A percentile compares a stretch with the other conserved stretches of the same genome.
These are phyloP conservation scores for Trichosporon asahii DNA, from an alignment of 1,284 basidiomycete species.

Conservation along the genomic window DNA sequence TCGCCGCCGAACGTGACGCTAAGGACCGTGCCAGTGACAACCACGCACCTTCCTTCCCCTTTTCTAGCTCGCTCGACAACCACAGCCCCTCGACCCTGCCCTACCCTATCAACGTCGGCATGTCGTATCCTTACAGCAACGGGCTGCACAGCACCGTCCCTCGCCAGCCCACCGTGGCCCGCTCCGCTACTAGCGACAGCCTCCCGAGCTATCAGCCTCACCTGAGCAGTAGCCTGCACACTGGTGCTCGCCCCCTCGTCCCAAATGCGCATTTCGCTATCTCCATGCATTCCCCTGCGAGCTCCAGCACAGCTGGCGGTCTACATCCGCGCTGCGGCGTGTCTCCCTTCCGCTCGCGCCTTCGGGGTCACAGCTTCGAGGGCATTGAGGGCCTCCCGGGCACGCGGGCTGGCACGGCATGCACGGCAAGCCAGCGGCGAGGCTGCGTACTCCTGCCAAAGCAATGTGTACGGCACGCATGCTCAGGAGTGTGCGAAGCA, in stretches of 20 bases:
- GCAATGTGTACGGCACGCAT: neutral
- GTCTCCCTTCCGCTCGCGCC: neutral
- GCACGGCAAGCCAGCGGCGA: too few species aligned
- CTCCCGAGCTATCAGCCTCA: slow-evolving; percentile 37
- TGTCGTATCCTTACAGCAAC: slow-evolving; percentile 15
- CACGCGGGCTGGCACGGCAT: neutral
- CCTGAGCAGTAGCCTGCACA: slow-evolving; percentile 25
- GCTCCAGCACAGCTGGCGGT: neutral
- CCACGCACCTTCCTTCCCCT: slow-evolving; percentile 1
- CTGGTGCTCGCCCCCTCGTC: slow-evolving; percentile 38
- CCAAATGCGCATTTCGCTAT: slow-evolving; percentile 5
- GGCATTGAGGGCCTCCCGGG: too few species aligned
- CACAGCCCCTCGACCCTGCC: neutral
- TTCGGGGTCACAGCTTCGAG: neutral
- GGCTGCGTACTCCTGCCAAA: neutral
- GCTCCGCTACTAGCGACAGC: slow-evolving; percentile 46
- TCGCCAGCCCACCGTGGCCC: slow-evolving; percentile 13
- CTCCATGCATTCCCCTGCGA: neutral
- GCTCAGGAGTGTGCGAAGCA: neutral
- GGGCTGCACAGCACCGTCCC: slow-evolving; percentile 10
- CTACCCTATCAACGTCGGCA: slow-evolving; percentile 13
- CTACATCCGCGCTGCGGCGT: neutral
- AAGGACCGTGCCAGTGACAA: slow-evolving; percentile 8
- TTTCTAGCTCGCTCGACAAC: slow-evolving; percentile 1
- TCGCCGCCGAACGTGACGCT: slow-evolving; percentile 2